Evolutionary conservation across 2,329 filamentous ascomycete genomes (phyloP).

Genomic region (Exophiala bonariae): DNA sequence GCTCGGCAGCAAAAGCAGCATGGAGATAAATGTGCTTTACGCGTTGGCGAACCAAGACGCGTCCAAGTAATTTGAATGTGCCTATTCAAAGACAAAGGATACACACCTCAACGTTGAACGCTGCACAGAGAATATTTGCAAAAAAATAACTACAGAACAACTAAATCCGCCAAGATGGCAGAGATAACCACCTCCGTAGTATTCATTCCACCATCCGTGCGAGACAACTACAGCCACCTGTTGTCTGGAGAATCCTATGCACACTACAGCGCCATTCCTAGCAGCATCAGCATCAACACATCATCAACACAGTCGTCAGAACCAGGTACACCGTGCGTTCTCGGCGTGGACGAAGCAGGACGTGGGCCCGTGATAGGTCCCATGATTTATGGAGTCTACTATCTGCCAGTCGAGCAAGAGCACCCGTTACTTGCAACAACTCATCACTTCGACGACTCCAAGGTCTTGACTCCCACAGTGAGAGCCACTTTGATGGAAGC

Average conservation of each 20-base stretch:
- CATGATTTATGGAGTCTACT: conserved; percentile 71
- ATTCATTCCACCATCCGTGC: conserved; percentile 71
- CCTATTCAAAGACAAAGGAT: too few relatives aligned
- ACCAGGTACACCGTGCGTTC: conserved; percentile 62
- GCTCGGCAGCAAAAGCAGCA: too few relatives aligned
- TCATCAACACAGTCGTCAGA: conserved; percentile 22
- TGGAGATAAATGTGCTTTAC: too few relatives aligned
- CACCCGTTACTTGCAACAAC: conserved; percentile 73
- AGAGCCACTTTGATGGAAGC: conserved; percentile 70
- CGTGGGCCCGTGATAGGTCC: conserved; percentile 86
- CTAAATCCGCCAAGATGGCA: conserved; percentile 14
- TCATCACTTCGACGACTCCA: conserved; percentile 93
- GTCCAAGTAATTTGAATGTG: too few relatives aligned
- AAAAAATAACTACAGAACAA: too few relatives aligned
- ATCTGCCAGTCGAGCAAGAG: conserved; percentile 64
- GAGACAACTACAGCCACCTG: conserved; percentile 49
- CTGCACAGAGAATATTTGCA: too few relatives aligned
- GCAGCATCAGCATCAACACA: conserved; percentile 48
- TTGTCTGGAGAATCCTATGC: conserved; percentile 68
- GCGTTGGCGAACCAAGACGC: too few relatives aligned
- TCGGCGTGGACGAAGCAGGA: conserved; percentile 93
- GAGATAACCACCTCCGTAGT: conserved; percentile 33
- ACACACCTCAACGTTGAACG: too few relatives aligned
- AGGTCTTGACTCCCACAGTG: conserved; percentile 79
- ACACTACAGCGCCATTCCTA: conserved; percentile 69